Evolutionary conservation across 371 early-diverging fungal species (phyloP).

Genomic region (Mucor velutinosus): DNA sequence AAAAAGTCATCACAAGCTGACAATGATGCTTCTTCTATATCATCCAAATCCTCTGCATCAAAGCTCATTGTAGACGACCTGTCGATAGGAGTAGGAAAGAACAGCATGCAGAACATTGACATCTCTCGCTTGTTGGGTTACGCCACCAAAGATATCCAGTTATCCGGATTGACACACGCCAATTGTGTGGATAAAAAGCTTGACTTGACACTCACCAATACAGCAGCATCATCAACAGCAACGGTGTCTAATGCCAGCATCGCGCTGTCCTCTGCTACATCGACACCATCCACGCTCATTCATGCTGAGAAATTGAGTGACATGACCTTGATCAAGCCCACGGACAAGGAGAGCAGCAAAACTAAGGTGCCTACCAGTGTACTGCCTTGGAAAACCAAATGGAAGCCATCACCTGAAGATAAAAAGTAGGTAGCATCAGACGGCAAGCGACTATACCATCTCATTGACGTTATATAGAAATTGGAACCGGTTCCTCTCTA

Average conservation of each 20-base stretch:
- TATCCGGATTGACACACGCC: neutral
- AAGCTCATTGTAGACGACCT: neutral
- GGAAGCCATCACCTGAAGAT: slow-evolving; percentile 58
- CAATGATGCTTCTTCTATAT: slow-evolving; percentile 2
- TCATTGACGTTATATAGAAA: slow-evolving; percentile 42
- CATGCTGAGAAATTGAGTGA: neutral
- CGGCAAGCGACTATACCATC: neutral
- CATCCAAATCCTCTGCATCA: slow-evolving; percentile 3
- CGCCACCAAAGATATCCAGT: slow-evolving; percentile 25
- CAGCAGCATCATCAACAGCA: neutral
- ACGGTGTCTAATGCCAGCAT: neutral
- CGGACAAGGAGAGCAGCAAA: slow-evolving; percentile 28
- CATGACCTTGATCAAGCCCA: slow-evolving; percentile 1
- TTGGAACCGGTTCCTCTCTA: slow-evolving; percentile 70
- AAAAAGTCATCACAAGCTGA: slow-evolving; percentile 3
- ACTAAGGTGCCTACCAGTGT: slow-evolving; percentile 48
- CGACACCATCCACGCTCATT: neutral
- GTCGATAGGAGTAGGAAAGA: neutral
- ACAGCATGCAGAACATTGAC: slow-evolving; percentile 15
- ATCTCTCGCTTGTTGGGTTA: slow-evolving; percentile 26
- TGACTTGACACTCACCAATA: neutral
- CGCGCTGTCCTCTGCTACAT: neutral
- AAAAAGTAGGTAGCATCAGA: slow-evolving; percentile 33
- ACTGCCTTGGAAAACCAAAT: slow-evolving; percentile 52
- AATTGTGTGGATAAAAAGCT: neutral